These are phyloP conservation scores for Mycena chlorophos DNA, from an alignment of 768 basidiomycete genomes.

Conservation along the genomic window DNA sequence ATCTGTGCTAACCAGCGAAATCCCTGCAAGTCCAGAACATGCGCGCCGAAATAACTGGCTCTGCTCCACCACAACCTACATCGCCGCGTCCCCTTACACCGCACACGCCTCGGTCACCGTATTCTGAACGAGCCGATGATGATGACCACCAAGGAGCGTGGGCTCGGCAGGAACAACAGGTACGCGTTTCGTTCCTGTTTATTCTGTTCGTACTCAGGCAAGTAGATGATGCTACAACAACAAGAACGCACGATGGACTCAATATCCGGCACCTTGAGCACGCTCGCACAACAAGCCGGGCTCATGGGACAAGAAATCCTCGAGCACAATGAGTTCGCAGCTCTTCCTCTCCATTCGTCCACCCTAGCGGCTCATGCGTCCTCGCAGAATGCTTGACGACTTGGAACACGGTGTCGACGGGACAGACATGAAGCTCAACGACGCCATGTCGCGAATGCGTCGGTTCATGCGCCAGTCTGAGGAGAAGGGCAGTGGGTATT, in stretches of 20 bases:
- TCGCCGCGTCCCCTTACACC: slow-evolving; percentile 17
- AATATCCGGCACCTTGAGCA: slow-evolving; percentile 83
- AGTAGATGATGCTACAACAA: slow-evolving; percentile 78
- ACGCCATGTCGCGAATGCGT: slow-evolving; percentile 67
- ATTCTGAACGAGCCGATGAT: slow-evolving; percentile 33
- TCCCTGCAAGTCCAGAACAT: slow-evolving; percentile 65
- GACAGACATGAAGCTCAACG: slow-evolving; percentile 63
- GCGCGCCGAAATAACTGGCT: slow-evolving; percentile 57
- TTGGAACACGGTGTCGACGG: slow-evolving; percentile 71
- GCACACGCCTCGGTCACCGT: slow-evolving; percentile 35
- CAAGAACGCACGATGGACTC: slow-evolving; percentile 90
- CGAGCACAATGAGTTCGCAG: slow-evolving; percentile 83
- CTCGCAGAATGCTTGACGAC: slow-evolving; percentile 73
- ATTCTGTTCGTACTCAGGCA: not conserved
- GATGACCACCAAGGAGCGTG: slow-evolving; percentile 73
- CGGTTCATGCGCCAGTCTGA: slow-evolving; percentile 86
- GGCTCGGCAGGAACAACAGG: slow-evolving; percentile 87
- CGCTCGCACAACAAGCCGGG: slow-evolving; percentile 86
- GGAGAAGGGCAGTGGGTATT: slow-evolving; percentile 89
- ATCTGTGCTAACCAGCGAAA: slow-evolving; percentile 32
- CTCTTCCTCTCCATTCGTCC: not conserved
- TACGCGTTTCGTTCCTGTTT: slow-evolving; percentile 22
- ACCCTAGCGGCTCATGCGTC: not conserved
- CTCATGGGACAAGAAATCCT: slow-evolving; percentile 91
- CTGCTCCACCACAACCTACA: slow-evolving; percentile 27